Percentiles rank a stretch among this genome's conserved stretches.
Evolutionary conservation across 2,329 filamentous ascomycete genomes (phyloP).

Genomic region (Paracamarosporium sp.): DNA sequence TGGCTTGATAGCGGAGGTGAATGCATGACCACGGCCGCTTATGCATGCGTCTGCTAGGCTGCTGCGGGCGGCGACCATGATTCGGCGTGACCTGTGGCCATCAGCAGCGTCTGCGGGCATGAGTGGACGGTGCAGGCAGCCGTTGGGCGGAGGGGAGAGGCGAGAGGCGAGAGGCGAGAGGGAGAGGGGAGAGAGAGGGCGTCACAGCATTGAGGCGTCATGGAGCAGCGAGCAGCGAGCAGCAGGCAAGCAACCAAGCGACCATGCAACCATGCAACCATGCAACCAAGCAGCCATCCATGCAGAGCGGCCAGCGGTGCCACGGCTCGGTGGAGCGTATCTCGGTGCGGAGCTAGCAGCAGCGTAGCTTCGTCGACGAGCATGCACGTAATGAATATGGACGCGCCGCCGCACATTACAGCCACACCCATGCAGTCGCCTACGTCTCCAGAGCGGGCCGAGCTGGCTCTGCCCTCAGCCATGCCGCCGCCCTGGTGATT

Average conservation of each 20-base stretch:
- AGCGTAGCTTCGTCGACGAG: no score
- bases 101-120: constrained; percentile 33
- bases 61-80: constrained; percentile 34
- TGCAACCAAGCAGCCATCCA: no score
- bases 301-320: no score
- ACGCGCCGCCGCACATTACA: constrained; percentile 1
- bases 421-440: constrained; percentile 17
- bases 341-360: constrained; percentile 5
- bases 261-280: no score
- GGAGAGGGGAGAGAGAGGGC: no score
- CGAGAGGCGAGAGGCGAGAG: no score
- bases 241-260: not conserved
- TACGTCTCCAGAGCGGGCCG: constrained; percentile 10
- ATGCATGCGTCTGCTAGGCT: constrained; percentile 34
- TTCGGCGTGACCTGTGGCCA: constrained; percentile 40
- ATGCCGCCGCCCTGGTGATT: constrained; percentile 2
- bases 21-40: constrained; percentile 47
- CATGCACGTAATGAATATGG: constrained; percentile 9
- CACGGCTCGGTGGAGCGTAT: no score
- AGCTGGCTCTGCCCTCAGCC: constrained; percentile 19
- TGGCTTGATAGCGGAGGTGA: constrained; percentile 30
- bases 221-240: not conserved
- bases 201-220: no score
- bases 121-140: constrained; percentile 24
- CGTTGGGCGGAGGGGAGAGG: not conserved